Evolutionary conservation across 805 yeast genomes (phyloP).

Genomic region (Wickerhamomyces alni): DNA sequence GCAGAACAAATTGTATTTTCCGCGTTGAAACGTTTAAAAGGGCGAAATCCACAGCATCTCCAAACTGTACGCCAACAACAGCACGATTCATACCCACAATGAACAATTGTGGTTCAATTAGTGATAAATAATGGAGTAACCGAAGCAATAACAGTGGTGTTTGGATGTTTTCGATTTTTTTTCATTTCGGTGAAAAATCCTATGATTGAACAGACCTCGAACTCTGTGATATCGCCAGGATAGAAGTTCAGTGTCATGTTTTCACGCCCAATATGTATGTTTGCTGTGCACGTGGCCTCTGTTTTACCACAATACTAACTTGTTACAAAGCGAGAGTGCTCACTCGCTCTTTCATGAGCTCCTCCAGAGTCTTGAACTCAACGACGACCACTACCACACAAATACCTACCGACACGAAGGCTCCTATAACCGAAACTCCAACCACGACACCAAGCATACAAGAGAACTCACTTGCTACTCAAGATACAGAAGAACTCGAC

Average conservation of each 20-base stretch:
- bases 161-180: slow-evolving; percentile 5
- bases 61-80: background rate
- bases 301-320: background rate
- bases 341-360: slow-evolving; percentile 3
- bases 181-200: slow-evolving; percentile 5
- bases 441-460: background rate
- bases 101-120: too few species aligned
- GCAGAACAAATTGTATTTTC: slow-evolving; percentile 1
- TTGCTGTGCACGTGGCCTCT: background rate
- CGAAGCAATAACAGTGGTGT: slow-evolving; percentile 2
- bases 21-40: background rate
- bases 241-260: slow-evolving; percentile 1
- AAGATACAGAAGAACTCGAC: slow-evolving; percentile 9
- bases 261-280: slow-evolving; percentile 7
- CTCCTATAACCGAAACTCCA: background rate
- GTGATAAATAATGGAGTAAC: too few species aligned
- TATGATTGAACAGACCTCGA: background rate
- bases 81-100: slow-evolving; percentile 1
- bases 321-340: slow-evolving; percentile 5
- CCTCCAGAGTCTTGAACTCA: slow-evolving; percentile 7
- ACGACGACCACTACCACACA: slow-evolving; percentile 2
- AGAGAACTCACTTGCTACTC: background rate
- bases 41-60: slow-evolving; percentile 2
- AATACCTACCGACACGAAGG: background rate
- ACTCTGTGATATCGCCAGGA: too few species aligned